phyloP scores from a whole-genome alignment of 768 basidiomycete species.

The Suillus bovinus region DNA sequence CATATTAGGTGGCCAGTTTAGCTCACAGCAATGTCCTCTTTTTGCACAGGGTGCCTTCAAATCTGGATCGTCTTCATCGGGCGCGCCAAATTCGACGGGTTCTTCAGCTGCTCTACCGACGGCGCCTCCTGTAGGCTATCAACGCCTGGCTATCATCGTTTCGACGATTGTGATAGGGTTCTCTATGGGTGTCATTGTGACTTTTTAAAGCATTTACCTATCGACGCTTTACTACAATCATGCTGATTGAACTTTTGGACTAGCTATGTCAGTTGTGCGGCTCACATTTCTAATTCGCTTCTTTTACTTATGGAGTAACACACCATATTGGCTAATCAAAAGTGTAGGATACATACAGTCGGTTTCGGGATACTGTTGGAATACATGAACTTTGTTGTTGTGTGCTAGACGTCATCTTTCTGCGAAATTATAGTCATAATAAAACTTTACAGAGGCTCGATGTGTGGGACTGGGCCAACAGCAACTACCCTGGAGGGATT shows the following conservation, averaged over 20 bases:
- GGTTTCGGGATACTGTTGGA: not conserved
- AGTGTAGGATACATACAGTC: not conserved
- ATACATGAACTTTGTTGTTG: not conserved
- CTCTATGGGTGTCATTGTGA: slow-evolving; percentile 24
- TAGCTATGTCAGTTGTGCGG: not conserved
- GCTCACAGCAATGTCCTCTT: slow-evolving; percentile 4
- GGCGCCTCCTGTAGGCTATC: slow-evolving; percentile 22
- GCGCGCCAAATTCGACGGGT: slow-evolving; percentile 12
- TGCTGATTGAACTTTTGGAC: not conserved
- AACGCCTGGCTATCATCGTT: slow-evolving; percentile 25
- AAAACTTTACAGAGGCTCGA: slow-evolving; percentile 53
- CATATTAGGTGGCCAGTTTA: not conserved
- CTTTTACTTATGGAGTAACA: not conserved
- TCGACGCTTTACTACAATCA: not conserved
- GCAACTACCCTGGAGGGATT: slow-evolving; percentile 81
- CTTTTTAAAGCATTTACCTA: slow-evolving; percentile 19
- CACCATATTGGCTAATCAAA: not conserved
- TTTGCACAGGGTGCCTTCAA: slow-evolving; percentile 1
- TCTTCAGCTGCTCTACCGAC: slow-evolving; percentile 12
- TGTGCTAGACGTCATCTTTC: slow-evolving; percentile 22
- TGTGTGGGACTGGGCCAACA: slow-evolving; percentile 67
- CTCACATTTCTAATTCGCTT: not conserved
- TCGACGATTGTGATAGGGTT: slow-evolving; percentile 28
- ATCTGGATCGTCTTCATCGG: not conserved
- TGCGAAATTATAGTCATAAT: not conserved